These are phyloP conservation scores for Atkinsonella hypoxylon DNA, from an alignment of 2,329 filamentous ascomycete species.

Conservation along the genomic window DNA sequence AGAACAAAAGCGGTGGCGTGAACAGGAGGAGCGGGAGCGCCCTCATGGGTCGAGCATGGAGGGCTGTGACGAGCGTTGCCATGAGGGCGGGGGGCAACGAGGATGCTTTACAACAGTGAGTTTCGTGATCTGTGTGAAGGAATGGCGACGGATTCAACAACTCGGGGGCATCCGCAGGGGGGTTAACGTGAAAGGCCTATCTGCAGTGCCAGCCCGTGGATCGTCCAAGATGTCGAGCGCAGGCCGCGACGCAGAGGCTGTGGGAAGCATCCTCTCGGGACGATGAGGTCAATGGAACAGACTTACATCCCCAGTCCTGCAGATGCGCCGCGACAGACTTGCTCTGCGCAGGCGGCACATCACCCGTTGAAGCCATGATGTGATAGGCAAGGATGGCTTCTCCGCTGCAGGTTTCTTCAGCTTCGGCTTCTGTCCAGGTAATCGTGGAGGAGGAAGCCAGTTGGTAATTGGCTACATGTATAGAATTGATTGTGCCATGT, in stretches of 20 bases:
- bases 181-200: too few relatives aligned
- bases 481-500: not conserved
- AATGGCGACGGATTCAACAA: too few relatives aligned
- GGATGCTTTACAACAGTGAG: conserved; percentile 26
- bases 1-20: conserved; percentile 28
- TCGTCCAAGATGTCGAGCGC: too few relatives aligned
- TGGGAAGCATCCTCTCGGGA: too few relatives aligned
- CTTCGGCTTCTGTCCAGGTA: too few relatives aligned
- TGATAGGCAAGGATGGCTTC: not conserved
- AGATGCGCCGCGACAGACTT: conserved; percentile 24
- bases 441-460: not conserved
- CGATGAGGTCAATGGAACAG: too few relatives aligned
- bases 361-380: conserved; percentile 19
- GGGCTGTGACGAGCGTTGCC: conserved; percentile 42
- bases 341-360: conserved; percentile 12
- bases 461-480: too few relatives aligned
- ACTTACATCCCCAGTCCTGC: conserved; percentile 39
- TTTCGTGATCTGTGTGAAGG: too few relatives aligned
- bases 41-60: conserved; percentile 43
- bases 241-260: too few relatives aligned
- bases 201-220: too few relatives aligned
- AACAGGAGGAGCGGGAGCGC: conserved; percentile 39
- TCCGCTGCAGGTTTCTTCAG: too few relatives aligned
- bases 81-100: conserved; percentile 43
- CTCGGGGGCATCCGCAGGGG: too few relatives aligned